phyloP scores from a whole-genome alignment of 192 early-diverging fungal species.

The Linnemannia exigua region DNA sequence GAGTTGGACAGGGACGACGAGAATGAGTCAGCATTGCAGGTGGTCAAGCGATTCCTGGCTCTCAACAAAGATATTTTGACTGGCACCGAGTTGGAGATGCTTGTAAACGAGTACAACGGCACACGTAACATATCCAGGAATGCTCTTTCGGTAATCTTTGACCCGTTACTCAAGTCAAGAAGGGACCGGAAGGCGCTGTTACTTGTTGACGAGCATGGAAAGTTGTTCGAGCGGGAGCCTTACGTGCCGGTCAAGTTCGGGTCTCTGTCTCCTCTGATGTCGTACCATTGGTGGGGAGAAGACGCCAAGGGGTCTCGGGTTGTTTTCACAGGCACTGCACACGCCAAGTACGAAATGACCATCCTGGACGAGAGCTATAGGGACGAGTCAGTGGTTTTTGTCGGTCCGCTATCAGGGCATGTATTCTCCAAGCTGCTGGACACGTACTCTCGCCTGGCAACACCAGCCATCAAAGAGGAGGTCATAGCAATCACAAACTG shows the following conservation, averaged over 20 bases:
- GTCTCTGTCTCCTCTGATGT: slow-evolving; percentile 17
- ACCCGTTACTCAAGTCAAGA: slow-evolving; percentile 4
- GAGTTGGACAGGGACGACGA: background rate
- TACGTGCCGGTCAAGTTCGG: slow-evolving; percentile 7
- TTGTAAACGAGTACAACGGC: slow-evolving; percentile 16
- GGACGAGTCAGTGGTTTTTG: slow-evolving; percentile 5
- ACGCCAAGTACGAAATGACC: slow-evolving; percentile 30
- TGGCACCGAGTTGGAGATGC: slow-evolving; percentile 17
- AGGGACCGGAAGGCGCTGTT: slow-evolving; percentile 24
- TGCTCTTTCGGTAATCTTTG: slow-evolving; percentile 3
- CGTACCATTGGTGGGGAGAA: slow-evolving; percentile 24
- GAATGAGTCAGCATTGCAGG: background rate
- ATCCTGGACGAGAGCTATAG: background rate
- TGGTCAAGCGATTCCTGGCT: slow-evolving; percentile 26
- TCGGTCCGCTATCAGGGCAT: slow-evolving; percentile 20
- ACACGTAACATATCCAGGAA: background rate
- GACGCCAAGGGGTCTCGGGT: slow-evolving; percentile 22
- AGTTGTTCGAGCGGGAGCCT: slow-evolving; percentile 21
- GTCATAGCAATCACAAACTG: slow-evolving; percentile 37
- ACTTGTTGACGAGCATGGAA: slow-evolving; percentile 35
- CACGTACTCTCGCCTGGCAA: too few relatives aligned
- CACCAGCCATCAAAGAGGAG: slow-evolving; percentile 21
- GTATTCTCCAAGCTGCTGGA: slow-evolving; percentile 17
- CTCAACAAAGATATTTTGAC: slow-evolving; percentile 53
- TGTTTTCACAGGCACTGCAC: slow-evolving; percentile 15